Evolutionary conservation across 169 alveolate genomes (phyloP).

Genomic region (Plasmodium vinckei): DNA sequence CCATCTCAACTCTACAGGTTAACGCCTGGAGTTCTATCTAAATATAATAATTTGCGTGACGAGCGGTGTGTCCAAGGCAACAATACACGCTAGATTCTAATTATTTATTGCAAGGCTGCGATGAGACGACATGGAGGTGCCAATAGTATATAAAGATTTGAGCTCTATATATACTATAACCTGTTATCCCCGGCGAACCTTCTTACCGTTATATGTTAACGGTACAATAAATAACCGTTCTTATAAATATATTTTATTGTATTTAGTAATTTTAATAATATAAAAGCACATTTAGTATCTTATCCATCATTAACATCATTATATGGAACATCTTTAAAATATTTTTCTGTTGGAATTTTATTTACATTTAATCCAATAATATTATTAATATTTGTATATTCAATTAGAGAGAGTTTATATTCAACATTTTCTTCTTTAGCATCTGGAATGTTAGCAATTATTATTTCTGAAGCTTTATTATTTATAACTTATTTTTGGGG

Average conservation of each 20-base stretch:
- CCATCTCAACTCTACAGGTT: conserved; percentile 26
- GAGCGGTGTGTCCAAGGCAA: conserved; percentile 25
- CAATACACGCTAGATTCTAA: conserved; percentile 9
- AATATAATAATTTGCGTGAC: not conserved
- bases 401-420: conserved; percentile 34
- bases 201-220: conserved; percentile 63
- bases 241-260: conserved; percentile 31
- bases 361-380: conserved; percentile 29
- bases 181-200: conserved; percentile 85
- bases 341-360: conserved; percentile 26
- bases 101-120: conserved; percentile 76
- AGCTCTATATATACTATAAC: conserved; percentile 78
- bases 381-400: conserved; percentile 16
- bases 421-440: conserved; percentile 29
- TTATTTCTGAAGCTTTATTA: conserved; percentile 12
- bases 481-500: conserved; percentile 16
- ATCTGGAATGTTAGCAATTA: not conserved
- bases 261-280: conserved; percentile 32
- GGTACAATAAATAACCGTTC: conserved; percentile 32
- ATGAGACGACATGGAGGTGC: conserved; percentile 87
- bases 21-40: conserved; percentile 17
- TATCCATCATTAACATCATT: conserved; percentile 29
- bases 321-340: conserved; percentile 44
- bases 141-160: conserved; percentile 77
- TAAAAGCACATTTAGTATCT: conserved; percentile 46